Percentiles rank a stretch among this genome's conserved stretches.
These are phyloP conservation scores for Priceomyces carsonii DNA, from an alignment of 805 yeast species.

Conservation along the genomic window DNA sequence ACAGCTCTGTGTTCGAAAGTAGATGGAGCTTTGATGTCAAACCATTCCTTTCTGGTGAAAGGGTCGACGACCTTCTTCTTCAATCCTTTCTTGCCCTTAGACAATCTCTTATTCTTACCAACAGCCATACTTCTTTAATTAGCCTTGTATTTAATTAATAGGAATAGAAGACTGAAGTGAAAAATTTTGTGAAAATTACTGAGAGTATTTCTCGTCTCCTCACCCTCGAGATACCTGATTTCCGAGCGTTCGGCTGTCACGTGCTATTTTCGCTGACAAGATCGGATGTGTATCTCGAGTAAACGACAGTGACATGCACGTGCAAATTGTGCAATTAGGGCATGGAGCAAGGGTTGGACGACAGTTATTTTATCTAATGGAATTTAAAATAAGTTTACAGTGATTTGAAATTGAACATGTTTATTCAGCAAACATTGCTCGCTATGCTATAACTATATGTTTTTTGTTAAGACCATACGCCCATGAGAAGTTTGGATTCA, in stretches of 20 bases:
- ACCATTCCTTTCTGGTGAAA: conserved; percentile 97
- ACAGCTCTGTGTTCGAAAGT: conserved; percentile 95
- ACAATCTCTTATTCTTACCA: conserved; percentile 86
- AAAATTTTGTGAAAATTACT: conserved; percentile 4
- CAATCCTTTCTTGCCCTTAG: conserved; percentile 86
- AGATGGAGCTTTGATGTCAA: conserved; percentile 94
- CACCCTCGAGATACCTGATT: too few species aligned
- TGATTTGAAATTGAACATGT: conserved; percentile 31
- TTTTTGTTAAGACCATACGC: too few species aligned
- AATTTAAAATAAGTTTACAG: too few species aligned
- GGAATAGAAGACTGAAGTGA: conserved; percentile 2
- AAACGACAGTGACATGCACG: too few species aligned
- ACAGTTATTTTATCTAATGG: too few species aligned
- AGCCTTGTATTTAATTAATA: not conserved
- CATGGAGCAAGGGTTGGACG: too few species aligned
- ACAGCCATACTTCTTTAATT: conserved; percentile 57
- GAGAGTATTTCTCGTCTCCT: too few species aligned
- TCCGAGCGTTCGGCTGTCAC: too few species aligned
- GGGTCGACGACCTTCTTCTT: conserved; percentile 99
- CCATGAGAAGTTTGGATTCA: conserved; percentile 15
- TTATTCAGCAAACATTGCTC: conserved; percentile 49
- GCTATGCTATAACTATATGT: conserved; percentile 10
- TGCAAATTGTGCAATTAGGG: too few species aligned
- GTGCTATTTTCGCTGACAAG: too few species aligned
- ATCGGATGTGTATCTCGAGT: too few species aligned